Conservation (phyloP, 176 grass and related monocot genomes). For the Avena eriantha region DNA sequence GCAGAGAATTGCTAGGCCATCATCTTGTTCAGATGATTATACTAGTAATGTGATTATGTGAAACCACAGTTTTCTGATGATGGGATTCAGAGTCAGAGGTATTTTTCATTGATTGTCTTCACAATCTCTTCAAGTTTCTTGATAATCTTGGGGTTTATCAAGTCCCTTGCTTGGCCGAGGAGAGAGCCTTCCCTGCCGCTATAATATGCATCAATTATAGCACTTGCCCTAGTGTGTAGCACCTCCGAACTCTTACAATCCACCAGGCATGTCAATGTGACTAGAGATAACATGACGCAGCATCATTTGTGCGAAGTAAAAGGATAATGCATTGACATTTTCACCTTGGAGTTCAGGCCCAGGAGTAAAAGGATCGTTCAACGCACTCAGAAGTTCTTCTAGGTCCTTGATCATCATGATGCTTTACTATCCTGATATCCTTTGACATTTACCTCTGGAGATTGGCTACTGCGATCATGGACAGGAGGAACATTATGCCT, state of each 20-base stretch:
- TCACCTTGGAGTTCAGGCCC: conserved; percentile 75
- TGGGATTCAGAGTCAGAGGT: conserved; percentile 47
- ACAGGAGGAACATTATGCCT: too few relatives aligned
- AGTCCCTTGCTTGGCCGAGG: conserved; percentile 74
- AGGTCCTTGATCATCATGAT: conserved; percentile 80
- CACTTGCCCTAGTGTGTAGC: conserved; percentile 65
- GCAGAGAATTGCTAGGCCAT: conserved; percentile 24
- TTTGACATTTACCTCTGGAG: conserved; percentile 22
- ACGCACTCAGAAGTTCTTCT: conserved; percentile 58
- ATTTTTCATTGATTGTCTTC: conserved; percentile 70
- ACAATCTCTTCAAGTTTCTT: conserved; percentile 71
- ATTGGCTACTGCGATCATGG: not conserved
- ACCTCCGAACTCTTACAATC: conserved; percentile 76
- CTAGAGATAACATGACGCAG: too few relatives aligned
- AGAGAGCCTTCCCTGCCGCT: conserved; percentile 70
- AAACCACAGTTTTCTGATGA: conserved; percentile 7
- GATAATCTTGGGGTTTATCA: conserved; percentile 87
- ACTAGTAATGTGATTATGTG: not conserved
- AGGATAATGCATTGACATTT: conserved; percentile 73
- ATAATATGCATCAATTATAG: conserved; percentile 80
- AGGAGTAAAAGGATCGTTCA: conserved; percentile 85
- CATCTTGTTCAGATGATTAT: not conserved
- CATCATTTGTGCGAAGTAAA: too few relatives aligned
- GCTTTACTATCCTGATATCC: conserved; percentile 88
- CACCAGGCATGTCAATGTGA: not conserved